These are phyloP conservation scores for Amauroascus verrucosus DNA, from an alignment of 2,329 filamentous ascomycete genomes.

Conservation along the genomic window DNA sequence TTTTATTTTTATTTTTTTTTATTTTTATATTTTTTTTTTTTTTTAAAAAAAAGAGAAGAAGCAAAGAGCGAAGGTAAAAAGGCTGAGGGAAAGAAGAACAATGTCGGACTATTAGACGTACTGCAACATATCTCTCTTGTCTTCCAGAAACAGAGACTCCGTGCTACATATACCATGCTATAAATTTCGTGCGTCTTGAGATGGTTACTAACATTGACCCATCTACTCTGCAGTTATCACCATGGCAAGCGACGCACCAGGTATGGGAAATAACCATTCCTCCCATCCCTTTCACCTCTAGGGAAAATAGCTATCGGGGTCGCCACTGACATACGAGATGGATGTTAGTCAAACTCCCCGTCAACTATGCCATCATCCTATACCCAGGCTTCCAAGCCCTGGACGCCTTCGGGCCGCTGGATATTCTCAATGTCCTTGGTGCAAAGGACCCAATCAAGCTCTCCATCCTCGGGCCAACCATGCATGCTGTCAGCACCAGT, in stretches of 20 bases:
- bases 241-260: background rate
- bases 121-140: too few relatives aligned
- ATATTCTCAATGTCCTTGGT: constrained; percentile 33
- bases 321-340: background rate
- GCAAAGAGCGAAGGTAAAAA: too few relatives aligned
- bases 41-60: too few relatives aligned
- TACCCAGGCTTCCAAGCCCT: constrained; percentile 37
- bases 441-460: constrained; percentile 20
- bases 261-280: background rate
- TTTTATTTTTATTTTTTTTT: too few relatives aligned
- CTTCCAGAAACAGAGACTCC: too few relatives aligned
- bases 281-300: background rate
- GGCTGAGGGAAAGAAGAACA: too few relatives aligned
- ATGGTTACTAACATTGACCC: too few relatives aligned
- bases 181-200: too few relatives aligned
- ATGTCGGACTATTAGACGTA: too few relatives aligned
- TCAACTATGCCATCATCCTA: constrained; percentile 22
- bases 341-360: constrained; percentile 1
- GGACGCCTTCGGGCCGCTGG: constrained; percentile 39
- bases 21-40: too few relatives aligned
- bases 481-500: constrained; percentile 27
- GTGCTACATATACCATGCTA: too few relatives aligned
- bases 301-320: background rate
- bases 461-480: constrained; percentile 24
- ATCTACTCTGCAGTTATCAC: background rate